A percentile compares a stretch with the other conserved stretches of the same genome.
These are phyloP conservation scores for Sphaceloma murrayae DNA, from an alignment of 2,329 filamentous ascomycete species.

Conservation along the genomic window DNA sequence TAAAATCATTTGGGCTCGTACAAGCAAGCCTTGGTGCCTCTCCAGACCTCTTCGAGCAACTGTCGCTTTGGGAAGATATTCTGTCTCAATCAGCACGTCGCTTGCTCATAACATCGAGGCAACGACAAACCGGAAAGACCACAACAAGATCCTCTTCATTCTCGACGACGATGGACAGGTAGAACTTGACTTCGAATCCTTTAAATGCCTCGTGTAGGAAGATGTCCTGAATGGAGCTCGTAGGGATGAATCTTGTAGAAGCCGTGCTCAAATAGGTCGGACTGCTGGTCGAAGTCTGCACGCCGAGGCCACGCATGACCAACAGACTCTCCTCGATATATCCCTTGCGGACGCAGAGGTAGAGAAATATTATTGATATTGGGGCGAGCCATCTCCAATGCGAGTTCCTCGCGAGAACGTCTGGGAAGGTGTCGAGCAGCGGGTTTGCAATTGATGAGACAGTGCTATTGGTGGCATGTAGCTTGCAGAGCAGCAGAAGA, in stretches of 20 bases:
- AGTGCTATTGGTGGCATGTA: constrained; percentile 3
- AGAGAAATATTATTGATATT: constrained; percentile 25
- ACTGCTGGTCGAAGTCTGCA: constrained; percentile 72
- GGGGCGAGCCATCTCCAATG: constrained; percentile 35
- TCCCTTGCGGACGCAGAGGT: constrained; percentile 23
- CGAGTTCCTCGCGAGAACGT: constrained; percentile 12
- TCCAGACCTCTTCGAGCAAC: constrained; percentile 83
- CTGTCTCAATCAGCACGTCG: constrained; percentile 26
- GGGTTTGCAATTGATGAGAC: constrained; percentile 11
- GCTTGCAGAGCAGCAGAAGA: constrained; percentile 23
- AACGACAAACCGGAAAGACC: constrained; percentile 64
- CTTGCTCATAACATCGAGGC: too few species aligned
- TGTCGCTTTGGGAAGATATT: constrained; percentile 60
- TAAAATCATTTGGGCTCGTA: constrained; percentile 60
- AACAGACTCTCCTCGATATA: constrained; percentile 69
- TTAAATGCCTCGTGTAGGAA: constrained; percentile 91
- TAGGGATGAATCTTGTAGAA: constrained; percentile 73
- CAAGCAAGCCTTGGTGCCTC: constrained; percentile 70
- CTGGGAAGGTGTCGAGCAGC: constrained; percentile 15
- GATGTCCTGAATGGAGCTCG: constrained; percentile 83
- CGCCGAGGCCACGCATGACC: constrained; percentile 76
- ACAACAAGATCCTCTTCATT: constrained; percentile 83
- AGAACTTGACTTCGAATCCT: constrained; percentile 84
- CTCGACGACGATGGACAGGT: constrained; percentile 80
- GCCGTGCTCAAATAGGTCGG: constrained; percentile 55